phyloP scores from a whole-genome alignment of 768 basidiomycete genomes.

The Hericium coralloides region DNA sequence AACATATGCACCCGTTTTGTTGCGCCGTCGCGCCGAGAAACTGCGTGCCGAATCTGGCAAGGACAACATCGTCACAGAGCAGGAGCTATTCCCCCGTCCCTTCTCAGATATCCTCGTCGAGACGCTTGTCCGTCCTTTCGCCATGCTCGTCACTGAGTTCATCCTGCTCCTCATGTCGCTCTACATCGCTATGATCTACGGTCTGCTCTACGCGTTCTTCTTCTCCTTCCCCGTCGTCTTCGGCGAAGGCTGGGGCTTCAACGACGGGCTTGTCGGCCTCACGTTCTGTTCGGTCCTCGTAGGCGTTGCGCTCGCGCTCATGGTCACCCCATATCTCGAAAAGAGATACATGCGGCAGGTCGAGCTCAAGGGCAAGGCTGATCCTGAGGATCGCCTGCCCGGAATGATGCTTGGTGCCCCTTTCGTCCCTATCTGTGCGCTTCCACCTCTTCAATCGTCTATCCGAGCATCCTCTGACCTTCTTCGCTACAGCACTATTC shows the following conservation, averaged over 20 bases:
- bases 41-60: constrained; percentile 29
- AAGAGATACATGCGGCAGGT: constrained; percentile 24
- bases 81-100: constrained; percentile 29
- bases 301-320: constrained; percentile 27
- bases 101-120: constrained; percentile 28
- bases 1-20: constrained; percentile 37
- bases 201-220: constrained; percentile 30
- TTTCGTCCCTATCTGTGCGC: constrained; percentile 23
- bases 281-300: constrained; percentile 33
- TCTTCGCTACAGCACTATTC: constrained; percentile 23
- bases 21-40: constrained; percentile 29
- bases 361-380: constrained; percentile 25
- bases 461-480: neutral
- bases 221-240: constrained; percentile 30
- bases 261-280: constrained; percentile 28
- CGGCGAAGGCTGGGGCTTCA: constrained; percentile 26
- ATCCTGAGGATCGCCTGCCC: constrained; percentile 32
- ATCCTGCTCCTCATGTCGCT: constrained; percentile 36
- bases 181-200: constrained; percentile 36
- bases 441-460: neutral
- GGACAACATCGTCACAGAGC: constrained; percentile 30
- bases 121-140: constrained; percentile 34
- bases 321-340: constrained; percentile 26
- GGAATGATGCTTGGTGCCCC: constrained; percentile 31
- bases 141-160: constrained; percentile 36